phyloP scores from a whole-genome alignment of 768 basidiomycete species.

The Mycena filopes region DNA sequence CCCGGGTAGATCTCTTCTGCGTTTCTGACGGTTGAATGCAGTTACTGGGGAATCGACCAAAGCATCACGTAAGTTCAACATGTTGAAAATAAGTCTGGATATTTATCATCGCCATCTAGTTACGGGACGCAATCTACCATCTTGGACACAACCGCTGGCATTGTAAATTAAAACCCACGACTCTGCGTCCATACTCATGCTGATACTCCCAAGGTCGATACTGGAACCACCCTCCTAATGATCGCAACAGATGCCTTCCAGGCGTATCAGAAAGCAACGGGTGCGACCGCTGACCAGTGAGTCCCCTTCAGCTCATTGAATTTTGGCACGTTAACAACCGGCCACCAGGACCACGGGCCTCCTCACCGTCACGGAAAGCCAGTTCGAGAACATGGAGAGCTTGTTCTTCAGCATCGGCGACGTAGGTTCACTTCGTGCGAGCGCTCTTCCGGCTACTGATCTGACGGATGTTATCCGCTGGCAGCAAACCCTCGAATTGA shows the following conservation, averaged over 20 bases:
- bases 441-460: too few relatives aligned
- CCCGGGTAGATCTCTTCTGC: too few relatives aligned
- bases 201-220: too few relatives aligned
- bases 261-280: constrained; percentile 63
- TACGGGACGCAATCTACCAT: constrained; percentile 40
- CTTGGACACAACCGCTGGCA: constrained; percentile 54
- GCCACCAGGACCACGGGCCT: constrained; percentile 60
- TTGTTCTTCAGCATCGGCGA: constrained; percentile 63
- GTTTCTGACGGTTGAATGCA: too few relatives aligned
- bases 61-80: constrained; percentile 45
- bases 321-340: background rate
- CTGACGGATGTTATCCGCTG: too few relatives aligned
- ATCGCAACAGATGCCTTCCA: constrained; percentile 70
- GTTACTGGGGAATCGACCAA: constrained; percentile 61
- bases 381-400: constrained; percentile 60
- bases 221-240: constrained; percentile 64
- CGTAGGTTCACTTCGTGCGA: constrained; percentile 35
- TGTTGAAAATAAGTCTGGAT: background rate
- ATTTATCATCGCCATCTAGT: constrained; percentile 1
- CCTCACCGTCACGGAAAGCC: constrained; percentile 59
- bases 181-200: too few relatives aligned
- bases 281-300: constrained; percentile 61
- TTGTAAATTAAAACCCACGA: too few relatives aligned
- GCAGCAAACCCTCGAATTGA: constrained; percentile 65
- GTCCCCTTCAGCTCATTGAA: constrained; percentile 19